Evolutionary conservation across 2,329 filamentous ascomycete species (phyloP).

Genomic region (Fusarium setosum): DNA sequence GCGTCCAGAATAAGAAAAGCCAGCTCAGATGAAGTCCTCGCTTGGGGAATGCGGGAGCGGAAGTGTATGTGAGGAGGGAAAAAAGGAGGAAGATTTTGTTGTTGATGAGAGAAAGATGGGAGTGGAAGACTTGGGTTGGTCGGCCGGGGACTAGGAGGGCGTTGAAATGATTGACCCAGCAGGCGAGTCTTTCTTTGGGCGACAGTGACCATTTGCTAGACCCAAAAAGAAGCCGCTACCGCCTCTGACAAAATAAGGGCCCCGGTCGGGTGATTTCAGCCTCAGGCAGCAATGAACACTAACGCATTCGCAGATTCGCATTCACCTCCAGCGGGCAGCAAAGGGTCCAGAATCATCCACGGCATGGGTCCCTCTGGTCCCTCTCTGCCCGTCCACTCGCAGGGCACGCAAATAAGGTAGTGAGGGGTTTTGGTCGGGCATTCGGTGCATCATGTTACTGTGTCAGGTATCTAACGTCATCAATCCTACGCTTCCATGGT

Average conservation of each 20-base stretch:
- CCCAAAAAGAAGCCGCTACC: constrained; percentile 39
- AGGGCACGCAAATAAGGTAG: constrained; percentile 24
- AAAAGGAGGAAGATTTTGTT: constrained; percentile 40
- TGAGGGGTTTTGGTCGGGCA: background rate
- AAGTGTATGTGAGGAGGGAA: constrained; percentile 23
- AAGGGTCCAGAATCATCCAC: constrained; percentile 6
- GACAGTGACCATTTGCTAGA: constrained; percentile 25
- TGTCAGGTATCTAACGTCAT: background rate
- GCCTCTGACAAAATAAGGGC: constrained; percentile 26
- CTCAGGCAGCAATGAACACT: constrained; percentile 40
- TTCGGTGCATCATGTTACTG: background rate
- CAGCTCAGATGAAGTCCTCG: constrained; percentile 19
- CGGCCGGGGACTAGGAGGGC: constrained; percentile 37
- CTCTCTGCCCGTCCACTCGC: constrained; percentile 20
- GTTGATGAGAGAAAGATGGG: constrained; percentile 41
- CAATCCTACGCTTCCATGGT: background rate
- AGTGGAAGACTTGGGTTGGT: constrained; percentile 36
- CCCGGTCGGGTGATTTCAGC: constrained; percentile 34
- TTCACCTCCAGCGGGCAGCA: no score
- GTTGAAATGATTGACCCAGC: constrained; percentile 39
- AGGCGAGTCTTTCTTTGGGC: constrained; percentile 33
- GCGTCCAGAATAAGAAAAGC: constrained; percentile 20
- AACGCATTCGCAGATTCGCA: background rate
- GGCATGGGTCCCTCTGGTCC: background rate
- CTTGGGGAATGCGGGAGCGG: constrained; percentile 25